Evolutionary conservation across 495 filamentous ascomycete genomes (phyloP).

Genomic region (Aspergillus homomorphus): DNA sequence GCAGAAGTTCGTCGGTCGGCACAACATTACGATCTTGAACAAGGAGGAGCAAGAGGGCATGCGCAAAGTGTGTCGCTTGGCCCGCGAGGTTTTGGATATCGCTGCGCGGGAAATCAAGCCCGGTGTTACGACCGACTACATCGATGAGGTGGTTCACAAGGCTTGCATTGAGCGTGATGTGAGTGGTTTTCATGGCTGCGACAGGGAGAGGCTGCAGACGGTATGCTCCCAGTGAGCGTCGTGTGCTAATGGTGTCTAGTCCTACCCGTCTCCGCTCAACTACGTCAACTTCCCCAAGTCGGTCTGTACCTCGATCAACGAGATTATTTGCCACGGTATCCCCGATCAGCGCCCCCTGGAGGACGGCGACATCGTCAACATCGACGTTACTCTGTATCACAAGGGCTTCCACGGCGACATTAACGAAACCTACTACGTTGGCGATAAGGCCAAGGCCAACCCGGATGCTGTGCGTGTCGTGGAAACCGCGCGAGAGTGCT

Average conservation of each 20-base stretch:
- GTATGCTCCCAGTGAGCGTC: not conserved
- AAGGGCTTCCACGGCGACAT: constrained; percentile 84
- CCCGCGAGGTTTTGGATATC: constrained; percentile 90
- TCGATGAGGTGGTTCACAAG: constrained; percentile 94
- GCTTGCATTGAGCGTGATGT: constrained; percentile 92
- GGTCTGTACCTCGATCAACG: constrained; percentile 91
- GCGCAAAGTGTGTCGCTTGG: constrained; percentile 87
- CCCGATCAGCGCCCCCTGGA: constrained; percentile 74
- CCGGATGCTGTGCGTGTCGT: constrained; percentile 80
- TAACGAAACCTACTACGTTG: constrained; percentile 92
- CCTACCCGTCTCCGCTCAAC: constrained; percentile 94
- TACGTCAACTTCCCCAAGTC: constrained; percentile 98
- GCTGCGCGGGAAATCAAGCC: constrained; percentile 76
- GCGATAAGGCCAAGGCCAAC: constrained; percentile 69
- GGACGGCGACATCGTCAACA: constrained; percentile 86
- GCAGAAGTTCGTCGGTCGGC: constrained; percentile 61
- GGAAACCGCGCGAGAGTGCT: constrained; percentile 74
- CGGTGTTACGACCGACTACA: constrained; percentile 92
- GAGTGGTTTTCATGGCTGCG: constrained; percentile 22
- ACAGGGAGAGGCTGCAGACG: not conserved
- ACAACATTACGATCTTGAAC: constrained; percentile 80
- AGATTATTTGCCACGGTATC: constrained; percentile 94
- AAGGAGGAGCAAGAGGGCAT: constrained; percentile 78
- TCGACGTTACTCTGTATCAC: constrained; percentile 86
- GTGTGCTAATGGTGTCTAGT: constrained; percentile 48